phyloP scores from a whole-genome alignment of 495 filamentous ascomycete genomes.

The Penicillium maclennaniae region DNA sequence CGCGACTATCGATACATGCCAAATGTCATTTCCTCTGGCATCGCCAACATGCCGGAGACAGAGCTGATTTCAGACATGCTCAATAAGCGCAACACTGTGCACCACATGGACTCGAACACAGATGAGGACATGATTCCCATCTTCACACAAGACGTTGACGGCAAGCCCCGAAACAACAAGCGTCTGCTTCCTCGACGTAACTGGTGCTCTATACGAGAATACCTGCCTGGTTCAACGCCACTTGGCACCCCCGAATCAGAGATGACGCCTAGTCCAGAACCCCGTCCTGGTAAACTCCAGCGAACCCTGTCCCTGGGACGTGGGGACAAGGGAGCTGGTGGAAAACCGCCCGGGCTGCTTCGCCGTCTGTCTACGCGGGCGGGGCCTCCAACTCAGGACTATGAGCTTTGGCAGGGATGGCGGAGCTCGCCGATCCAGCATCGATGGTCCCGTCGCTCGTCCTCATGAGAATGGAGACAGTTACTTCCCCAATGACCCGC shows the following conservation, averaged over 20 bases:
- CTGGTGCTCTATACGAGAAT: conserved; percentile 84
- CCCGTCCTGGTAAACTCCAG: conserved; percentile 48
- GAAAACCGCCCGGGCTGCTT: conserved; percentile 44
- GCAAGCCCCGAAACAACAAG: conserved; percentile 85
- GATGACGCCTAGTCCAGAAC: conserved; percentile 27
- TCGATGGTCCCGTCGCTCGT: conserved; percentile 33
- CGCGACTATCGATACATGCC: conserved; percentile 93
- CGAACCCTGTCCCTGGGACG: conserved; percentile 63
- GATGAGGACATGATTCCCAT: conserved; percentile 96
- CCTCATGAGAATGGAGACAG: conserved; percentile 33
- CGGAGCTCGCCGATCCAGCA: conserved; percentile 34
- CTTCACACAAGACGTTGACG: conserved; percentile 83
- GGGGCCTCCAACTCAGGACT: conserved; percentile 34
- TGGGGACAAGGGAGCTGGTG: conserved; percentile 40
- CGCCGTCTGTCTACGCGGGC: conserved; percentile 49
- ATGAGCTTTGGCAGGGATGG: conserved; percentile 38
- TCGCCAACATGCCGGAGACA: conserved; percentile 87
- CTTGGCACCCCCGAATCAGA: conserved; percentile 51
- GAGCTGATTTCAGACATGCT: conserved; percentile 86
- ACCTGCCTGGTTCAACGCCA: conserved; percentile 72
- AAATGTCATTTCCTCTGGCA: conserved; percentile 82
- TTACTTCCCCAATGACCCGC: conserved; percentile 33
- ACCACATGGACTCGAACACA: conserved; percentile 69
- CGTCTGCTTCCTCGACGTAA: conserved; percentile 85
- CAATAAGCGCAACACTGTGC: conserved; percentile 89